A percentile compares a stretch with the other conserved stretches of the same genome.
These are phyloP conservation scores for Hyaloscypha finlandica DNA, from an alignment of 495 filamentous ascomycete genomes.

Conservation along the genomic window DNA sequence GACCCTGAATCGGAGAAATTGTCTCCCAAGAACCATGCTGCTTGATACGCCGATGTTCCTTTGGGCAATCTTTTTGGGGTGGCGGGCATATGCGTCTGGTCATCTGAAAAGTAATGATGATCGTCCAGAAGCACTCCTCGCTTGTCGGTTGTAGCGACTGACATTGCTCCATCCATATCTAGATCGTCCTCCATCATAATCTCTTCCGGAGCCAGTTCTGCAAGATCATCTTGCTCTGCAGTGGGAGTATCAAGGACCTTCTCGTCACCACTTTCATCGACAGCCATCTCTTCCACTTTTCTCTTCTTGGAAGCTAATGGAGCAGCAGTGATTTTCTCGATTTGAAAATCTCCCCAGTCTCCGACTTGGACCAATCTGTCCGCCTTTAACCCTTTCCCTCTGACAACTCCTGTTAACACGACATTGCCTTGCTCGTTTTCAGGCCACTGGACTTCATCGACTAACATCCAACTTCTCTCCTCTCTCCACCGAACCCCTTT, in stretches of 20 bases:
- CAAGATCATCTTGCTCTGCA: constrained; percentile 78
- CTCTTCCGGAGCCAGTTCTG: constrained; percentile 82
- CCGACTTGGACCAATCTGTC: constrained; percentile 89
- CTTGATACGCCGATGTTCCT: constrained; percentile 91
- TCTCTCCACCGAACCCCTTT: constrained; percentile 95
- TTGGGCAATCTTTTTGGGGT: constrained; percentile 77
- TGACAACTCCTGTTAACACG: constrained; percentile 80
- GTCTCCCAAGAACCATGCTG: constrained; percentile 83
- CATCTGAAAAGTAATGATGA: constrained; percentile 97
- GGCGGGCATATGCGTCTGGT: constrained; percentile 64
- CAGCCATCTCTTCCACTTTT: constrained; percentile 65
- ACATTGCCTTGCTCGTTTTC: constrained; percentile 56
- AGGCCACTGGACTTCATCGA: constrained; percentile 77
- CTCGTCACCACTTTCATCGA: constrained; percentile 57
- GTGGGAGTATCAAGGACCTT: constrained; percentile 67
- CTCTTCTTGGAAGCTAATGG: constrained; percentile 56
- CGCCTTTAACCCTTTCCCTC: constrained; percentile 84
- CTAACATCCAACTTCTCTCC: constrained; percentile 89
- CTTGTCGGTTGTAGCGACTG: constrained; percentile 55
- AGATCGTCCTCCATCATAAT: constrained; percentile 70
- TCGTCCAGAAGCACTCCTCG: constrained; percentile 91
- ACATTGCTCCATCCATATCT: constrained; percentile 38
- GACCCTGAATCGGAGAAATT: constrained; percentile 83
- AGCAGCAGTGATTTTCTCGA: constrained; percentile 80
- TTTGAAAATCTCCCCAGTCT: constrained; percentile 94